A percentile compares a stretch with the other conserved stretches of the same genome.
These are phyloP conservation scores for Cystobasidiaceae sp. DNA, from an alignment of 1,284 basidiomycete species.

Conservation along the genomic window DNA sequence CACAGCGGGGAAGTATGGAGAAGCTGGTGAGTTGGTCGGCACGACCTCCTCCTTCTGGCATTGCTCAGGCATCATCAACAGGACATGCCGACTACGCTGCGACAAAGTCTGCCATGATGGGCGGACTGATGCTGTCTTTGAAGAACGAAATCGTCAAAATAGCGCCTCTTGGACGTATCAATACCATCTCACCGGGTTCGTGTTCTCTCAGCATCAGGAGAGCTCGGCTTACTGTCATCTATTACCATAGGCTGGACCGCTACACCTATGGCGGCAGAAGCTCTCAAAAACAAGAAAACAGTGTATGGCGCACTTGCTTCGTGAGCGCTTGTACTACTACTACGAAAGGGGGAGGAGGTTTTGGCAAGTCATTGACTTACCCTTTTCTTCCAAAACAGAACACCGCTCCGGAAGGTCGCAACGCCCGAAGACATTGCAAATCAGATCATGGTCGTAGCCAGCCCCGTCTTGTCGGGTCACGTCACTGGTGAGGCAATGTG, in stretches of 20 bases:
- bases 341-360: no score
- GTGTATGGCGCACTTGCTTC: conserved; percentile 58
- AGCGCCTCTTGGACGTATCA: conserved; percentile 64
- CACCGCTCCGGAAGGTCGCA: conserved; percentile 65
- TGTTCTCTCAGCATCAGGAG: not conserved
- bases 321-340: conserved; percentile 48
- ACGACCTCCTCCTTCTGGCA: conserved; percentile 48
- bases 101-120: conserved; percentile 60
- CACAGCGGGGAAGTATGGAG: conserved; percentile 66
- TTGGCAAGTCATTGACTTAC: not conserved
- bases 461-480: conserved; percentile 61
- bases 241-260: conserved; percentile 56
- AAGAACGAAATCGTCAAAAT: conserved; percentile 76
- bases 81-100: conserved; percentile 37
- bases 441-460: conserved; percentile 62
- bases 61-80: not conserved
- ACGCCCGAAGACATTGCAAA: conserved; percentile 59
- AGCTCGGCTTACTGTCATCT: not conserved
- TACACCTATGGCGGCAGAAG: conserved; percentile 57
- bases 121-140: conserved; percentile 61
- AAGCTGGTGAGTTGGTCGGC: conserved; percentile 62
- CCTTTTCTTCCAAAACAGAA: conserved; percentile 48
- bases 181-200: conserved; percentile 59
- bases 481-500: conserved; percentile 62
- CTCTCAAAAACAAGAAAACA: conserved; percentile 51